These are phyloP conservation scores for Lonicera japonica DNA, from an alignment of 129 eudicot genomes.

Conservation along the genomic window DNA sequence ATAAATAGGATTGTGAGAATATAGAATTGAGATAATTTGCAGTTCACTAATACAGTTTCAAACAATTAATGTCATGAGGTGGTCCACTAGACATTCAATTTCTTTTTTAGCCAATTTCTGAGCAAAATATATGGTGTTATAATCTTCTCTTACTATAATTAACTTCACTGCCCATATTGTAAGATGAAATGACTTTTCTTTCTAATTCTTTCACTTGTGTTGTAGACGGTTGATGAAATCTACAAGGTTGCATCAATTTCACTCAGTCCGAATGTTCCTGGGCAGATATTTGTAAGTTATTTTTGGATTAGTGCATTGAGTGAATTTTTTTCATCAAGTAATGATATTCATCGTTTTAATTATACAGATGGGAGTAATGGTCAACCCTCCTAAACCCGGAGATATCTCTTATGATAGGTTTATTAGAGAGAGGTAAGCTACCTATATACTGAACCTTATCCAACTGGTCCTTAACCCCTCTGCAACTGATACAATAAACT, in stretches of 20 bases:
- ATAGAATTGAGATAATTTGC: background rate
- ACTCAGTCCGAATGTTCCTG: slow-evolving; percentile 95
- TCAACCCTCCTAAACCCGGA: slow-evolving; percentile 93
- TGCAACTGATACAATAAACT: background rate
- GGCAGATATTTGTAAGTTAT: slow-evolving; percentile 85
- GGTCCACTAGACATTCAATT: background rate
- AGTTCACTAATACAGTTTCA: background rate
- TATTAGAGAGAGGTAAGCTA: slow-evolving; percentile 71
- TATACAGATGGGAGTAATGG: slow-evolving; percentile 85
- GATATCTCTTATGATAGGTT: slow-evolving; percentile 79
- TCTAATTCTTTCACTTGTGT: slow-evolving; percentile 1
- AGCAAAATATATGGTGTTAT: no score
- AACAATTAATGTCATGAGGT: background rate
- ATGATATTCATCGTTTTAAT: slow-evolving; percentile 1
- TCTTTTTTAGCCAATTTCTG: no score
- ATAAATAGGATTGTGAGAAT: background rate
- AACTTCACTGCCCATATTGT: no score
- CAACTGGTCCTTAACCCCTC: background rate
- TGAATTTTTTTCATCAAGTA: background rate
- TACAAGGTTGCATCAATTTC: slow-evolving; percentile 95
- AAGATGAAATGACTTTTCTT: background rate
- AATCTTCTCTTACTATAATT: no score
- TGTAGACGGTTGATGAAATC: slow-evolving; percentile 97
- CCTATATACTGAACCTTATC: background rate
- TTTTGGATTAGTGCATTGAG: background rate